Evolutionary conservation across 23 red algal genomes (phyloP), one percentile per base, ranked within the genome.

Genomic region (Gracilariopsis chorda): DNA sequence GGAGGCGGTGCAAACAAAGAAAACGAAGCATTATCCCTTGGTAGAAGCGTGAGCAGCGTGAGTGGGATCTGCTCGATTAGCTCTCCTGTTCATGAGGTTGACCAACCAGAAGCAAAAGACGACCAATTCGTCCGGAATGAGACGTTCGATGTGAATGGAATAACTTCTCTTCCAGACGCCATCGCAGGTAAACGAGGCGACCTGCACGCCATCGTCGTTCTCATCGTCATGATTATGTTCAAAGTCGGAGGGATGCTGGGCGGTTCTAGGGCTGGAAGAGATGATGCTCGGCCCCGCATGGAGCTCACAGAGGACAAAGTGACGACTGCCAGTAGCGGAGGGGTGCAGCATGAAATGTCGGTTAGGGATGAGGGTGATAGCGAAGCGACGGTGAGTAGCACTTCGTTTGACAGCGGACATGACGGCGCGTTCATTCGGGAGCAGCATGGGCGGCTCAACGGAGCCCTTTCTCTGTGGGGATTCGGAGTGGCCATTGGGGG

Each of bases 91-190:
- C 67, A 73, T 73, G 8, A 73, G 17, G 40, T 73, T 73, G 1
- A 73, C 67, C 67, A 73, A 25, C 67, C 67, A 73, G 40, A 73
- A 73, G 40, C 67, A 73, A 23, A 73, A 73, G 20, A 73, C 67
- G 39, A 73, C 67, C 17, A 73, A 25, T 23, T 73, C 67, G 32
- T 73, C 67, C 17, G 67, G 67, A 37, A 73, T 24, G 32, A 73
- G 32, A 5, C 67, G 37, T 47, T 73, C 67, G 8, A 73, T 24
- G 14, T 36, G 47, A 7, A 73, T 73, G 32, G 37, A 16, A n/a
- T 73, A 73, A 46, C 67, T 73, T 23, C 67, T 46, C 67, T 73
- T 73, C 67, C 67, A 73, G 0, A 73, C 67, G 67, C 67, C 67
- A 46, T 73, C 67, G 28, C 67, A 73, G 28, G 67, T 73, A 25